Evolutionary conservation across 805 yeast genomes (phyloP).

Genomic region (Peterozyma xylosa): DNA sequence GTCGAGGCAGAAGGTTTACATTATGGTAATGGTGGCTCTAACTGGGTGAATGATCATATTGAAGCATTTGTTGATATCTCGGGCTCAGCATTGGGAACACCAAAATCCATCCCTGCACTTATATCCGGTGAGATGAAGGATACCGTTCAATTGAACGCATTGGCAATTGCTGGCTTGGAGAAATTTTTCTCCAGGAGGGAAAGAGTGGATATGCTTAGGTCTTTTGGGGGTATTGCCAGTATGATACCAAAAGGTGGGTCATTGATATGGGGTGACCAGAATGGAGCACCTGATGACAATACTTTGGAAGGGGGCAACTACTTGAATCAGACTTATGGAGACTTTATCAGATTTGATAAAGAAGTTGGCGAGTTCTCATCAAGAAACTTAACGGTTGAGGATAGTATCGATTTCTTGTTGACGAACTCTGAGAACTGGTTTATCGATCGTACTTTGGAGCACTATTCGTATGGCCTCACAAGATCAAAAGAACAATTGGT

Average conservation of each 20-base stretch:
- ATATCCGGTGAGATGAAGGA: slow-evolving; percentile 98
- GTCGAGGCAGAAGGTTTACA: slow-evolving; percentile 78
- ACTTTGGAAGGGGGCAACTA: slow-evolving; percentile 15
- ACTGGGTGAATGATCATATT: slow-evolving; percentile 83
- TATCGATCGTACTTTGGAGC: slow-evolving; percentile 49
- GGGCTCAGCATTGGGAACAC: slow-evolving; percentile 90
- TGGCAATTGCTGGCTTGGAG: slow-evolving; percentile 92
- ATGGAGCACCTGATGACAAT: slow-evolving; percentile 68
- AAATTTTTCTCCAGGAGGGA: slow-evolving; percentile 88
- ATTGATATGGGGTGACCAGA: slow-evolving; percentile 74
- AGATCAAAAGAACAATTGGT: slow-evolving; percentile 47
- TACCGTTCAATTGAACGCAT: slow-evolving; percentile 85
- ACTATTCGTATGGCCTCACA: slow-evolving; percentile 78
- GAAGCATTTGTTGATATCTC: slow-evolving; percentile 80
- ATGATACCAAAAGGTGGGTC: slow-evolving; percentile 97
- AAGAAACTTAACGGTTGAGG: slow-evolving; percentile 54
- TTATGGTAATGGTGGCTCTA: slow-evolving; percentile 86
- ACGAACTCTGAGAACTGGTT: slow-evolving; percentile 75
- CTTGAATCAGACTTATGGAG: slow-evolving; percentile 46
- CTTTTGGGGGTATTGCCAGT: slow-evolving; percentile 92
- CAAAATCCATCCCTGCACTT: slow-evolving; percentile 86
- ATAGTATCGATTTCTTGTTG: slow-evolving; percentile 59
- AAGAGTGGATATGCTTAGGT: slow-evolving; percentile 74
- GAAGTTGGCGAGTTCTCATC: slow-evolving; percentile 32
- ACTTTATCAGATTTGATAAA: slow-evolving; percentile 60